phyloP scores from a whole-genome alignment of 805 yeast genomes.

The Saturnispora serradocipensis region DNA sequence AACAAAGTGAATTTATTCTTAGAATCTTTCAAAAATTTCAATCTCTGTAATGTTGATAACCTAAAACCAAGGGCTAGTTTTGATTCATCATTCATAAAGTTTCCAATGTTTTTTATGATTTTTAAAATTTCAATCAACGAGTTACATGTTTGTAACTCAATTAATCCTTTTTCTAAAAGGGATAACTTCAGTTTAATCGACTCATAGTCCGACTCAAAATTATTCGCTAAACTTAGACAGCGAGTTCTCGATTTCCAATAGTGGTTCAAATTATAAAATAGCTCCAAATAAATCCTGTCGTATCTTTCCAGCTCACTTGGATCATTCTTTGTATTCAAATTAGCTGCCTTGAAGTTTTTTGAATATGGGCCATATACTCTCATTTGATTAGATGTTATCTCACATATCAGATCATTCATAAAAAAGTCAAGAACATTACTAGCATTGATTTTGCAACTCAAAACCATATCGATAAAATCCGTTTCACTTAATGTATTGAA shows the following conservation, averaged over 20 bases:
- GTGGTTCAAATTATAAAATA: slow-evolving; percentile 55
- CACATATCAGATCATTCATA: slow-evolving; percentile 53
- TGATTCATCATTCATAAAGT: slow-evolving; percentile 65
- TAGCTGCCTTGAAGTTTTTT: slow-evolving; percentile 33
- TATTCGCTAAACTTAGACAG: slow-evolving; percentile 44
- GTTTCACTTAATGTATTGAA: slow-evolving; percentile 45
- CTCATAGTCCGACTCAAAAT: slow-evolving; percentile 56
- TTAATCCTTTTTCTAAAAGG: slow-evolving; percentile 50
- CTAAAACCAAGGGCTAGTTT: slow-evolving; percentile 66
- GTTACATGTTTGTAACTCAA: slow-evolving; percentile 40
- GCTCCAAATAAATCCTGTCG: slow-evolving; percentile 59
- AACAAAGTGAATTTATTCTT: slow-evolving; percentile 62
- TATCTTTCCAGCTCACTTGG: slow-evolving; percentile 53
- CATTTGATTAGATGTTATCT: slow-evolving; percentile 46
- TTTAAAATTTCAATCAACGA: slow-evolving; percentile 51
- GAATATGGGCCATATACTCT: slow-evolving; percentile 58
- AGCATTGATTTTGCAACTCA: slow-evolving; percentile 53
- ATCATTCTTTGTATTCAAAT: slow-evolving; percentile 41
- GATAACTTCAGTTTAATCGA: slow-evolving; percentile 50
- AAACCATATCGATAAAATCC: slow-evolving; percentile 44
- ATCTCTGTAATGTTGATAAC: slow-evolving; percentile 56
- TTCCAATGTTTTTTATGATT: slow-evolving; percentile 65
- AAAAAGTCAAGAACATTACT: slow-evolving; percentile 60
- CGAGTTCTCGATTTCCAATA: slow-evolving; percentile 71
- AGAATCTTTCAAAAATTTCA: slow-evolving; percentile 63